Evolutionary conservation across 2,329 filamentous ascomycete genomes (phyloP).

Genomic region (Hymenoscyphus fructigenus): DNA sequence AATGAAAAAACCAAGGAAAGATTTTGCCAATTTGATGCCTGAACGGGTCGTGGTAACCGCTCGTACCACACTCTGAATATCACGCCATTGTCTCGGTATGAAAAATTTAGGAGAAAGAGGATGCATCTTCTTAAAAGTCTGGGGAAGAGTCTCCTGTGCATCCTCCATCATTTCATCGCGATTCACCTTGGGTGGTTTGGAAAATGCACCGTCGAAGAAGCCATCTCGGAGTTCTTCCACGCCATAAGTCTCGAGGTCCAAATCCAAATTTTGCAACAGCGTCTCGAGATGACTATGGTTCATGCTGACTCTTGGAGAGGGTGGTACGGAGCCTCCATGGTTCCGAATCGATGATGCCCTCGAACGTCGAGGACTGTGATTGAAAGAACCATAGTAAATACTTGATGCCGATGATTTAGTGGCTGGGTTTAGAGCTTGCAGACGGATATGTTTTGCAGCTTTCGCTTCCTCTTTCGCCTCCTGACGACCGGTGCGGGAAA

Average conservation of each 20-base stretch:
- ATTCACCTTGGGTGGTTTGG: slow-evolving; percentile 42
- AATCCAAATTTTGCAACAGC: slow-evolving; percentile 36
- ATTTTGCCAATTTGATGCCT: slow-evolving; percentile 52
- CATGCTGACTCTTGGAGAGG: slow-evolving; percentile 31
- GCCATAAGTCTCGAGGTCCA: slow-evolving; percentile 43
- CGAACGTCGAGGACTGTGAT: slow-evolving; percentile 29
- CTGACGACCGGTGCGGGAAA: slow-evolving; percentile 13
- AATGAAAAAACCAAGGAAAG: slow-evolving; percentile 56
- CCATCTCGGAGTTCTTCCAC: slow-evolving; percentile 44
- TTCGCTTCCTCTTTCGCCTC: slow-evolving; percentile 24
- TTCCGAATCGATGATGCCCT: slow-evolving; percentile 26
- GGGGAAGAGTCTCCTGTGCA: slow-evolving; percentile 47
- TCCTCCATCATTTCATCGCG: slow-evolving; percentile 42
- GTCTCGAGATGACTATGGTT: slow-evolving; percentile 35
- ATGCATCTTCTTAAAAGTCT: slow-evolving; percentile 45
- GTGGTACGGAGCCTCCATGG: slow-evolving; percentile 28
- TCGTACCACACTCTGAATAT: slow-evolving; percentile 42
- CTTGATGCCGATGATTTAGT: slow-evolving; percentile 28
- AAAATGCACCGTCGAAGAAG: slow-evolving; percentile 45
- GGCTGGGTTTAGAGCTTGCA: slow-evolving; percentile 26
- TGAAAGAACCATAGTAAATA: slow-evolving; percentile 38
- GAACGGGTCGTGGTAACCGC: slow-evolving; percentile 48
- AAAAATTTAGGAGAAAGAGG: slow-evolving; percentile 49
- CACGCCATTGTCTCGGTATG: slow-evolving; percentile 48
- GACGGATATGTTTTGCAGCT: slow-evolving; percentile 31